Base-by-base conservation (phyloP, 164 flowering plant genomes). In the Platanus orientalis region DNA sequence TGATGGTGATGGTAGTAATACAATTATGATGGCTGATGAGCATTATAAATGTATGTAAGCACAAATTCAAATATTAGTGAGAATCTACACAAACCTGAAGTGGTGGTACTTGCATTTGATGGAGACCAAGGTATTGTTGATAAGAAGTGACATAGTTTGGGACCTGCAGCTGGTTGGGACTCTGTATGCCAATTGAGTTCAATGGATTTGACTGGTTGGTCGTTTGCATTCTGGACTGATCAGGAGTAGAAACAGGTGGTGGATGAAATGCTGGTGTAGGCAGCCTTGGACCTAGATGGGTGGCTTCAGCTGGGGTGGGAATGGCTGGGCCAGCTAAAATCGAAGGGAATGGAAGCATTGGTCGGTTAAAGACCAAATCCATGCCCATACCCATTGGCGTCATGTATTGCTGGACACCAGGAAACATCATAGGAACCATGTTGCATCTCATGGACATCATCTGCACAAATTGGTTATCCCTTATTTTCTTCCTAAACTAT, bases 361-460 rank as follows among this genome's bases (percentile, higher is more conserved):
- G 88, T 24, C 87, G 78, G 32, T 57, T 86, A 79, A 86, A 80
- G 7, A 81, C 81, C 85, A 84, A 73, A 0, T 80, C 89, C 82
- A 81, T 77, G 16, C 76, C 80, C 74, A 79, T 70, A 13, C 80
- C 82, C 65, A 79, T 69, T 26, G 85, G 75, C 5, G 84, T 72
- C 84, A 90, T 83, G 83, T 75, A 88, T 11, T 82, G 96, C 69
- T 82, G 98, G 58, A 83, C 71, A 1, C 96, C 85, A 25, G 98
- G 95, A 70, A 78, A 85, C 85, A 89, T 83, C 90, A 88, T 81
- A 7, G 95, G 91, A 5, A 83, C 81, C 89, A 92, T 81, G 59
- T 92, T 77, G 61, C 90, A 88, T 59, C 96, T 93, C 98, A 92
- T 88, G 66, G 96, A 92, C 95, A 92, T 83, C 96, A 89, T 84